Evolutionary conservation across 1,284 basidiomycete species (phyloP), one percentile per base, ranked within the genome.

Genomic region (Rhodotorula sp.): DNA sequence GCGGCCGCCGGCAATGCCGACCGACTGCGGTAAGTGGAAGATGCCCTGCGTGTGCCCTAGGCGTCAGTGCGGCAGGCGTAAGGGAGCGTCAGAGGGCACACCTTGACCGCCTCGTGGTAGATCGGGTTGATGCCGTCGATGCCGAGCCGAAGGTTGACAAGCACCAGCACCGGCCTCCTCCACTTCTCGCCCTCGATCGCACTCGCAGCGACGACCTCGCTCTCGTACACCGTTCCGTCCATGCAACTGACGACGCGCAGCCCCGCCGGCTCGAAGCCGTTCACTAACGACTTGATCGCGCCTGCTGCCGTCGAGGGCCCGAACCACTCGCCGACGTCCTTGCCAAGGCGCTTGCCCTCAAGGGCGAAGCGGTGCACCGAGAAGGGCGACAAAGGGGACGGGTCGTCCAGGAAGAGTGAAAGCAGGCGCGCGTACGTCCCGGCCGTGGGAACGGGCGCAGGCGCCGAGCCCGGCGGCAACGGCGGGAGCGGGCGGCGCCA

Each of bases 281-380:
- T 87, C 37, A 91, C 89, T 15, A 97, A 87, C 0, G 80, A 91
- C 90, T 91, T 93, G 83, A 98, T 91, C 25, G 94, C 95, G 48
- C 94, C 94, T 12, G 95, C 94, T 41, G 96, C 96, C 0, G 93
- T 96, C 80, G 92, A 96, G 0, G 96, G 96, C 0, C 96, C 96
- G 79, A 98, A 98, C 96, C 96, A 98, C 81, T 94, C 91, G 4
- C 96, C 96, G 0, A 97, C 91, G 76, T 95, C 92, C 76, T 93
- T 97, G 22, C 96, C 96, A 1, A 97, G 86, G 59, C 72, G 67
- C 80, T 97, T 96, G 6, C 96, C 96, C 19, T 94, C 91, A 27
- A 94, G 84, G 0, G 95, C 95, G 90, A 99, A 97, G 55, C 93
- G 88, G 82, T 99, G 96, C 2, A 99, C 92, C 74, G 92, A 92